A percentile compares a stretch with the other conserved stretches of the same genome.
phyloP scores from a whole-genome alignment of 371 early-diverging fungal species.

The Coemansia linderi region DNA sequence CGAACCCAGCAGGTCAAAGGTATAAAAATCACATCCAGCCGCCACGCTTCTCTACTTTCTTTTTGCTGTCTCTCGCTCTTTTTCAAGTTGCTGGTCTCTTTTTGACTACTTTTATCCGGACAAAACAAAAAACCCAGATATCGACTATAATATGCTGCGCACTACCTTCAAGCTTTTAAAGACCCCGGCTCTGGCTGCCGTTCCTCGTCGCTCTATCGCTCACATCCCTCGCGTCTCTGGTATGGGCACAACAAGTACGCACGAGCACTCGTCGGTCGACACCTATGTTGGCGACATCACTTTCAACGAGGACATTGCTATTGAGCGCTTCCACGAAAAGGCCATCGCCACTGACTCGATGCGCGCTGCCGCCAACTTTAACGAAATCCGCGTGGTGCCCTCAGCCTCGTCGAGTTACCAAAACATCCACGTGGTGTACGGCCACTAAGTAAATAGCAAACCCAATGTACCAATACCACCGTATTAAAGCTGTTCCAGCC shows the following conservation, averaged over 20 bases:
- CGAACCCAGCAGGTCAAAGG: conserved; percentile 1
- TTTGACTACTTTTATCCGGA: neutral
- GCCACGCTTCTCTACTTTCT: neutral
- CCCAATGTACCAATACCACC: conserved; percentile 1
- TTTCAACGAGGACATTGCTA: conserved; percentile 46
- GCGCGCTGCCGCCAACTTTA: conserved; percentile 45
- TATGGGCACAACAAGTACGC: conserved; percentile 35
- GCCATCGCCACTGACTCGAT: conserved; percentile 47
- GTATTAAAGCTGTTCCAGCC: no score
- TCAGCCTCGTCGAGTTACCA: conserved; percentile 42
- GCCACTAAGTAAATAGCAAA: conserved; percentile 16
- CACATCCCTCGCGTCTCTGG: conserved; percentile 44
- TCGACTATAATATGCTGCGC: neutral
- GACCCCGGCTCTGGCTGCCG: neutral
- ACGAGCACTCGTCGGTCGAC: conserved; percentile 27
- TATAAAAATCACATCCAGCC: neutral
- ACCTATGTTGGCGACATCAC: conserved; percentile 34
- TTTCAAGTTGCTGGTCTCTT: neutral
- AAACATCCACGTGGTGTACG: conserved; percentile 39
- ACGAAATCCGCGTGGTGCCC: conserved; percentile 39
- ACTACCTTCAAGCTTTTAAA: conserved; percentile 21
- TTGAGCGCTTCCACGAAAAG: conserved; percentile 48
- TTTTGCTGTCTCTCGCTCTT: neutral
- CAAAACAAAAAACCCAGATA: no score
- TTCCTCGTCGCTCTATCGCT: conserved; percentile 14